phyloP scores from a whole-genome alignment of 306 rosid species.

The Potentilla sterilis region DNA sequence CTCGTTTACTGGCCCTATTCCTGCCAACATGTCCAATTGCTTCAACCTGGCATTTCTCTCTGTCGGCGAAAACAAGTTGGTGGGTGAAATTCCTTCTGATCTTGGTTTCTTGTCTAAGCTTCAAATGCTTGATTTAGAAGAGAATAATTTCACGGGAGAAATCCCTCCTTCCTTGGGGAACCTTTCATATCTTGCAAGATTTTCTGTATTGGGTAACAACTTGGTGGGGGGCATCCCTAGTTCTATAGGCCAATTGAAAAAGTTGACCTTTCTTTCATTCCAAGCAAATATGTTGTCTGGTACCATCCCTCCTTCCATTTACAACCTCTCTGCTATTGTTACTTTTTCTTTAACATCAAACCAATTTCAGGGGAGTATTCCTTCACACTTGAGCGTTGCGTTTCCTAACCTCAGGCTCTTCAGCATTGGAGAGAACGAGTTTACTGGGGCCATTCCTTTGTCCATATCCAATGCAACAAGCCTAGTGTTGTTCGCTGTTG shows the following conservation, averaged over 20 bases:
- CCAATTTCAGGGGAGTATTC: neutral
- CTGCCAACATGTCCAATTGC: neutral
- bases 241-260: neutral
- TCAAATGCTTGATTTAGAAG: accelerated
- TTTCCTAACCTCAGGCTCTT: accelerated
- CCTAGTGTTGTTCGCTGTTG: accelerated
- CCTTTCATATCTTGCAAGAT: neutral
- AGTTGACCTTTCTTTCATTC: too few relatives aligned
- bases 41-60: neutral
- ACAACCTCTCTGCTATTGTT: neutral
- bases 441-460: neutral
- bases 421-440: accelerated
- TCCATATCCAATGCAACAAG: neutral
- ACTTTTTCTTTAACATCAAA: accelerated
- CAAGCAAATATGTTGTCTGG: too few relatives aligned
- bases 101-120: neutral
- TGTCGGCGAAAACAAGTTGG: neutral
- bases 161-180: neutral
- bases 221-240: neutral
- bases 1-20: too few relatives aligned
- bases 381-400: neutral
- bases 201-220: accelerated
- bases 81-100: neutral
- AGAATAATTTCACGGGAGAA: neutral
- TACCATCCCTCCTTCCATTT: neutral